These are phyloP conservation scores for Linnemannia zychae DNA, from an alignment of 192 early-diverging fungal species.

Conservation along the genomic window DNA sequence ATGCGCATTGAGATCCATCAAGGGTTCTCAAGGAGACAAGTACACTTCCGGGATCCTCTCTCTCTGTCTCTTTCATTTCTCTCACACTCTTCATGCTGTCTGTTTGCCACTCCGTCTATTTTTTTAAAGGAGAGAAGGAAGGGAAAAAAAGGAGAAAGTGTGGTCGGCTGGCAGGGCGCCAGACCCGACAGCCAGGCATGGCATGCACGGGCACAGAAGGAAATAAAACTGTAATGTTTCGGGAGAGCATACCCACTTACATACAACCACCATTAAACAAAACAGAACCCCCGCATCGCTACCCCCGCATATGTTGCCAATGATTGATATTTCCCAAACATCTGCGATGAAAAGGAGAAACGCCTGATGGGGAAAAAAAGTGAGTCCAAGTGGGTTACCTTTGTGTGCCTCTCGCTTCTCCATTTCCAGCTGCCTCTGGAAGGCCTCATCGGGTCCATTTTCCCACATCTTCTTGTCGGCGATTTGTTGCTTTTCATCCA, in stretches of 20 bases:
- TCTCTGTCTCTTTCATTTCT: not conserved
- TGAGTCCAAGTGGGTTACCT: conserved; percentile 8
- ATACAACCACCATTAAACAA: not conserved
- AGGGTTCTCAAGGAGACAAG: conserved; percentile 4
- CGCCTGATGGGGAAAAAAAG: not conserved
- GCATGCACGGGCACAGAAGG: not conserved
- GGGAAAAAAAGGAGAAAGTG: conserved; percentile 1
- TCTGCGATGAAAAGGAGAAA: not conserved
- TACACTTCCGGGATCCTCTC: not conserved
- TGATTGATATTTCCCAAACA: too few species aligned
- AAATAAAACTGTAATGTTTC: not conserved
- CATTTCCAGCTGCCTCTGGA: conserved; percentile 41
- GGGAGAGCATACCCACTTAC: not conserved
- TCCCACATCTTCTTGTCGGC: conserved; percentile 51
- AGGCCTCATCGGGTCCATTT: conserved; percentile 46
- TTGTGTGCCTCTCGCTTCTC: conserved; percentile 35
- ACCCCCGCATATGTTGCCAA: too few species aligned
- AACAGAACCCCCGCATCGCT: not conserved
- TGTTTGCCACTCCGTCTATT: not conserved
- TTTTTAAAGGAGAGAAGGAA: not conserved
- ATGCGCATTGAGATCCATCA: not conserved
- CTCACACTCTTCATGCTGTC: not conserved
- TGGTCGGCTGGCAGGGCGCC: not conserved
- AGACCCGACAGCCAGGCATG: not conserved
- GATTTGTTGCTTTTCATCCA: conserved; percentile 22